Base-by-base conservation (phyloP, 2,329 filamentous ascomycete species). In the Aspergillus carbonarius region DNA sequence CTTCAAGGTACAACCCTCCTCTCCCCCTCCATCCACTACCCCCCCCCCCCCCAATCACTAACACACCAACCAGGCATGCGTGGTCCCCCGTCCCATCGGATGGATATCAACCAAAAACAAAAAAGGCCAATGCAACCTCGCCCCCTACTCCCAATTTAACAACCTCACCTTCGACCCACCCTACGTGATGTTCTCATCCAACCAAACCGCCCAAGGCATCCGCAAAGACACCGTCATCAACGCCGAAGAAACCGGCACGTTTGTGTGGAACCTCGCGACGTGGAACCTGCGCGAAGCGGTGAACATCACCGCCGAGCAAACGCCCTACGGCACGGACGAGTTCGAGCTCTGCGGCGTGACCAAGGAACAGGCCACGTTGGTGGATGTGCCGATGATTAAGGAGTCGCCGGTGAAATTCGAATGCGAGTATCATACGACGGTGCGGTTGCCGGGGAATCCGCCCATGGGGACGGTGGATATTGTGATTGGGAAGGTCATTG, bases 151-250 rank as follows among this genome's bases (percentile, higher is more conserved):
- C 0, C 85, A 87, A 71, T 87, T 87, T 78, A 85, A 83, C 71
- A 87, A 87, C 62, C 78, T 87, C 0, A 85, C 82, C 34, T 87
- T 85, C 71, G 83, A 86, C 67, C 85, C 84, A 0, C 85, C 85
- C 0, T 85, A 85, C 66, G 80, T 87, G 27, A 84, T 87, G 81
- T 87, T 88, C 78, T 77, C 76, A 32, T 79, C 82, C 2, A 87
- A 87, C 71, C 82, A 86, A 68, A 83, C 80, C 0, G 72, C 78
- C 0, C 62, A 71, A 7, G 68, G 66, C 2, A 53, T 64, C 0
- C 80, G 81, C 58, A 87, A 87, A 68, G 83, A 87, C 70, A 85
- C 80, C 0, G 82, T 84, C 30, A 70, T 74, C 64, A 87, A 87
- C 68, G 81, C 76, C 62, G 83, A 87, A 68, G 63, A 74, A 8